phyloP scores from a whole-genome alignment of 352 stramenopile genomes.

The Phytophthora hibernalis region DNA sequence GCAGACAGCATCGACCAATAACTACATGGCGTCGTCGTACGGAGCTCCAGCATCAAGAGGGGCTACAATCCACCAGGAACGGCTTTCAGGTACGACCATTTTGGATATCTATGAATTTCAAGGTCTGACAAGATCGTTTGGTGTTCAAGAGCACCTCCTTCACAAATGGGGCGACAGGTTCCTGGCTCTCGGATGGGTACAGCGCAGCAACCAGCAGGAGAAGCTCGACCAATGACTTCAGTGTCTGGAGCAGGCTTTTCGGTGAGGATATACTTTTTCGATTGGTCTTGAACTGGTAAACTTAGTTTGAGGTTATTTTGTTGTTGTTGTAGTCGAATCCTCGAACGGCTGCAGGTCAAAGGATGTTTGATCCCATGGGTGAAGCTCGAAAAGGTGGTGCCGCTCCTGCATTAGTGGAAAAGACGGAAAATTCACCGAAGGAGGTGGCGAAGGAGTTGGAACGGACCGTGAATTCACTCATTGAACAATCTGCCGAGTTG shows the following conservation, averaged over 20 bases:
- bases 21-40: conserved; percentile 68
- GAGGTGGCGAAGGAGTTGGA: conserved; percentile 93
- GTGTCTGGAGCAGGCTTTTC: conserved; percentile 93
- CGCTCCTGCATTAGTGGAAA: conserved; percentile 87
- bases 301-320: background rate
- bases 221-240: conserved; percentile 93
- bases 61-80: conserved; percentile 76
- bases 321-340: conserved; percentile 70
- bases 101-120: background rate
- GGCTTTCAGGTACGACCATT: conserved; percentile 59
- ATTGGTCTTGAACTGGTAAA: background rate
- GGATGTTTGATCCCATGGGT: conserved; percentile 92
- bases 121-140: conserved; percentile 1
- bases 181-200: conserved; percentile 74
- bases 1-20: conserved; percentile 67
- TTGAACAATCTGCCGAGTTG: conserved; percentile 91
- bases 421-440: conserved; percentile 93
- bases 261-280: conserved; percentile 38
- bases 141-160: conserved; percentile 58
- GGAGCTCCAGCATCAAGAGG: conserved; percentile 60
- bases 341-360: conserved; percentile 67
- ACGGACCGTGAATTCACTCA: conserved; percentile 90
- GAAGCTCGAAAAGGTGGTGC: conserved; percentile 83
- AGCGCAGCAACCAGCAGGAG: conserved; percentile 53
- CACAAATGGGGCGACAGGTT: conserved; percentile 78